phyloP scores from a whole-genome alignment of 2,329 filamentous ascomycete species.

The Daldinia sp. region DNA sequence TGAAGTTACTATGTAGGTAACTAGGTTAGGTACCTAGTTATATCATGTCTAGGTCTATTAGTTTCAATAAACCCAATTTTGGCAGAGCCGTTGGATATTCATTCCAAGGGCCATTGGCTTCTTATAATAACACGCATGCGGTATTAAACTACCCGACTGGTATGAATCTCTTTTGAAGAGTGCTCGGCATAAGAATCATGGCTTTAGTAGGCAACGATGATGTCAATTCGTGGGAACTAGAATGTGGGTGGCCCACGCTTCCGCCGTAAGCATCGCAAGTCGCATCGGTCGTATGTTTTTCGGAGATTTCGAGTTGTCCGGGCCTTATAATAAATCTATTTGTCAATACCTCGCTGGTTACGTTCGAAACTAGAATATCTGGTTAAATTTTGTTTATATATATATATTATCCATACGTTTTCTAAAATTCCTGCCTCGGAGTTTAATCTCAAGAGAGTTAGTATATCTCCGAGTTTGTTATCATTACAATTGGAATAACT shows the following conservation, averaged over 20 bases:
- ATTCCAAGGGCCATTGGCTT: neutral
- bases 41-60: neutral
- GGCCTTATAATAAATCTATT: conserved; percentile 9
- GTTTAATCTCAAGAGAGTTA: neutral
- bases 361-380: neutral
- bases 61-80: neutral
- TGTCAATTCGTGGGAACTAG: neutral
- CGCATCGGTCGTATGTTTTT: conserved; percentile 5
- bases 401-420: neutral
- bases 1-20: neutral
- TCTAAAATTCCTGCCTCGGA: neutral
- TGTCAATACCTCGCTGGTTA: neutral
- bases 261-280: neutral
- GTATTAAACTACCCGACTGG: neutral
- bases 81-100: neutral
- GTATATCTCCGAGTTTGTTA: neutral
- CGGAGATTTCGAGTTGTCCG: conserved; percentile 44
- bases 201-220: neutral
- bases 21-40: too few relatives aligned
- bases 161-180: neutral
- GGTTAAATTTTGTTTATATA: neutral
- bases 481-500: neutral
- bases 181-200: neutral
- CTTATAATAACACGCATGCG: neutral
- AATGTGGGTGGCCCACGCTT: neutral